Base-by-base conservation (phyloP, 352 stramenopile genomes). In the Pythium oligandrum region DNA sequence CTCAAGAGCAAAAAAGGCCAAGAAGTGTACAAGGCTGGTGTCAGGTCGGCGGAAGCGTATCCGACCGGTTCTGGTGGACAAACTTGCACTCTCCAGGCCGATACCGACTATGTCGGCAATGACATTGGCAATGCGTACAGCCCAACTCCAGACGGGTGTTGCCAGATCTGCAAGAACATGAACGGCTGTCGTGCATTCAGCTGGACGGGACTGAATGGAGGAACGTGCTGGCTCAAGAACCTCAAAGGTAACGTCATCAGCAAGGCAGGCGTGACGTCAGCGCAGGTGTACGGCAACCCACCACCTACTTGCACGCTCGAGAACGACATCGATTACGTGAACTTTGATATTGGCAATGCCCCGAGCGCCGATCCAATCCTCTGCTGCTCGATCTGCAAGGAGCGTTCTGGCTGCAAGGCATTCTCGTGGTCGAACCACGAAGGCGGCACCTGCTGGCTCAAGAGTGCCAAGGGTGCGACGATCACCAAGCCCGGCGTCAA, bases 381-480 rank as follows among this genome's bases (percentile, higher is more conserved):
- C 26, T 70, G 63, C 58, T 70, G 63, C 48, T 26, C 43, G 1
- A 40, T 63, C 31, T 64, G 60, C 35, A 39, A 44, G 10, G 17
- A 55, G 37, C 51, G 36, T n/a, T 4, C 44, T 31, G 59, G 51
- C 34, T 64, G 64, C 49, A 51, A 50, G 6, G 60, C 58, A 35
- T 69, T 55, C 53, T 60, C 58, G 38, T 67, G 55, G 57, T 57
- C 58, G 3, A 55, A 61, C 34, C 59, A 63, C 52, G 47, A 44
- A 4, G 55, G 55, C 8, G 59, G 59, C 12, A 71, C 55, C 2
- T 68, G 63, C 45, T 71, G 59, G 64, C 48, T 71, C 48, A 71
- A 71, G 59, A 68, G 55, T 40, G 40, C 17, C 47, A 59, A 66
- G 49, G 58, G 63, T 10, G 31, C 51, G 30, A 43, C 58, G 9